A percentile compares a stretch with the other conserved stretches of the same genome.
These are phyloP conservation scores for Xylaria acuta DNA, from an alignment of 495 filamentous ascomycete genomes.

Conservation along the genomic window DNA sequence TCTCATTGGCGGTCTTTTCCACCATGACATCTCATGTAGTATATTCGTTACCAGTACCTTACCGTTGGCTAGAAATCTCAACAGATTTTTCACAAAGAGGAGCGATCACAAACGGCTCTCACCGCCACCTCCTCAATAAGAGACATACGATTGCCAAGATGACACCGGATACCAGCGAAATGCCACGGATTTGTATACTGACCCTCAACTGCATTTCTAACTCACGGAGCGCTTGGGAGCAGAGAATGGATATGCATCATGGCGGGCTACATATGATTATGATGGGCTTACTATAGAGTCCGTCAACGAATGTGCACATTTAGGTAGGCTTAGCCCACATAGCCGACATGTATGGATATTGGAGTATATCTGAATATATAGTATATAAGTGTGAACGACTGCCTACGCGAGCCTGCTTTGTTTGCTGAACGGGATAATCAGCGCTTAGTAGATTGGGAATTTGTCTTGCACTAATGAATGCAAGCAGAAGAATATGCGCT, in stretches of 20 bases:
- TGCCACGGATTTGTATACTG: background rate
- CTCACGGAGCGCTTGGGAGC: background rate
- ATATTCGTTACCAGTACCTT: background rate
- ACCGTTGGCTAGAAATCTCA: background rate
- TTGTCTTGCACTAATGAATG: background rate
- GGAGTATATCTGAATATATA: background rate
- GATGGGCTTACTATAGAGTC: background rate
- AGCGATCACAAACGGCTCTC: background rate
- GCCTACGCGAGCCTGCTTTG: background rate
- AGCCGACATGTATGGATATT: background rate
- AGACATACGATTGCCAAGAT: background rate
- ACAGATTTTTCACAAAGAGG: slow-evolving; percentile 1
- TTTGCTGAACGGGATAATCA: background rate
- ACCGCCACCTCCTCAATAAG: background rate
- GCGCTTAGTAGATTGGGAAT: background rate
- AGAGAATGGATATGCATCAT: background rate
- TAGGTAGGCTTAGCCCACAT: background rate
- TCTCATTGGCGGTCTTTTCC: background rate
- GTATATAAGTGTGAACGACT: background rate
- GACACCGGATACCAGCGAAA: background rate
- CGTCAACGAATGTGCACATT: background rate
- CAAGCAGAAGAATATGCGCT: background rate
- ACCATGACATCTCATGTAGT: background rate
- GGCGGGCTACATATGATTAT: background rate
- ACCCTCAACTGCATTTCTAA: background rate